phyloP scores from a whole-genome alignment of 2,329 filamentous ascomycete genomes.

The Daldinia sp. region DNA sequence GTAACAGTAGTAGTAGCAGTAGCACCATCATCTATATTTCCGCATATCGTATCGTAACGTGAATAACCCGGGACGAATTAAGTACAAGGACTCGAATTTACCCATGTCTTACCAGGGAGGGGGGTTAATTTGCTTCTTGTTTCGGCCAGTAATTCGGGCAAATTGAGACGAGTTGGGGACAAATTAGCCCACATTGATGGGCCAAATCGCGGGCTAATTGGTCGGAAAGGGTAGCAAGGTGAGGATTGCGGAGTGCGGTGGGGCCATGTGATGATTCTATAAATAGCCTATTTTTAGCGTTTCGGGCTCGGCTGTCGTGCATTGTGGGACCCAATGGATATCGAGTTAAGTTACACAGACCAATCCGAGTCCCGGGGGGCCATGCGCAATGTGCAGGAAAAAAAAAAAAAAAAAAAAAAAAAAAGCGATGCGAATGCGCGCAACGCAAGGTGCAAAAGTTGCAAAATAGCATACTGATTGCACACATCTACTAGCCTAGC shows the following conservation, averaged over 20 bases:
- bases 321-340: slow-evolving; percentile 24
- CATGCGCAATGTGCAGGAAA: slow-evolving; percentile 19
- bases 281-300: slow-evolving; percentile 53
- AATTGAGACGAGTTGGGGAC: slow-evolving; percentile 31
- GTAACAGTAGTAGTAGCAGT: not conserved
- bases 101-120: slow-evolving; percentile 3
- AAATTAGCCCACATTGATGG: slow-evolving; percentile 48
- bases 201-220: slow-evolving; percentile 44
- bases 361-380: slow-evolving; percentile 39
- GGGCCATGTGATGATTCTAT: slow-evolving; percentile 42
- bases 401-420: not conserved
- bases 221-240: slow-evolving; percentile 39
- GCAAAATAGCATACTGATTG: slow-evolving; percentile 5
- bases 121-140: slow-evolving; percentile 35
- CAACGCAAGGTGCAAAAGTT: slow-evolving; percentile 4
- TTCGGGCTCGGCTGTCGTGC: slow-evolving; percentile 46
- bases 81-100: not conserved
- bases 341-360: slow-evolving; percentile 31
- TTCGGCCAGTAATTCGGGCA: slow-evolving; percentile 41
- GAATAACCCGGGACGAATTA: not conserved
- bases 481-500: slow-evolving; percentile 18
- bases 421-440: slow-evolving; percentile 1
- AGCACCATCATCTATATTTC: not conserved
- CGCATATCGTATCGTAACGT: slow-evolving; percentile 1
- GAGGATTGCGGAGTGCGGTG: slow-evolving; percentile 30